Base-by-base conservation (phyloP, 2,329 filamentous ascomycete species). In the Emericellopsis cladophorae region DNA sequence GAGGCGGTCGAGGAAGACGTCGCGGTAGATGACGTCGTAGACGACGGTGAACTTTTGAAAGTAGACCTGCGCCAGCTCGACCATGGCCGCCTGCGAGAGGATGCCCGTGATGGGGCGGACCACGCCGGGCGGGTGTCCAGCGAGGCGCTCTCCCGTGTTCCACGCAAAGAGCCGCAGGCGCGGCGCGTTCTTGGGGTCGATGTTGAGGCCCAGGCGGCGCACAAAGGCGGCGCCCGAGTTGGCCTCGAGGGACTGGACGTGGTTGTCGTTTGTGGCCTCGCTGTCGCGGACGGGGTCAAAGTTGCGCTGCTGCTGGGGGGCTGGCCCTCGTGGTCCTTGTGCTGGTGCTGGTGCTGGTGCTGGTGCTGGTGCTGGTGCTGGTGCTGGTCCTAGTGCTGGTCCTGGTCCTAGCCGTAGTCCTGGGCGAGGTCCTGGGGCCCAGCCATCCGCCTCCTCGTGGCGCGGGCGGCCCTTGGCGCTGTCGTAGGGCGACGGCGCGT, bases 191-290 rank as follows among this genome's bases (percentile, higher is more conserved):
- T 64, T 64, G 1, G 71, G 67, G 48, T 77, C 72, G 16, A 76
- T 59, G 35, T 65, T 62, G 35, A 74, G 58, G 0, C 67, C 73
- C 31, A 77, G 54, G 18, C 65, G 61, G 41, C 71, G 57, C 8
- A 74, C 64, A 49, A 77, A 77, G 0, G 72, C 70, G 0, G 73
- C 68, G 0, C 71, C 72, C 1, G 72, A 76, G 45, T 77, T 76
- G 31, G 69, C 73, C 46, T 76, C 70, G 4, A 75, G 55, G 1
- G 68, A 69, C 5, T 58, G 58, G 35, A 63, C 46, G 22, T 55
- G 50, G 29, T 40, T 8, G 38, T 40, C 32, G 31, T 35, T 29
- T 7, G 9, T 29, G 9, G 26, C 26, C 26, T 29, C 26, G 26
- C 26, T 29, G 26, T 29, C 26, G 26, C 26, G 26, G n/a, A 22